These are phyloP conservation scores for Leccinum subgranulosum DNA, from an alignment of 768 basidiomycete species.

Conservation along the genomic window DNA sequence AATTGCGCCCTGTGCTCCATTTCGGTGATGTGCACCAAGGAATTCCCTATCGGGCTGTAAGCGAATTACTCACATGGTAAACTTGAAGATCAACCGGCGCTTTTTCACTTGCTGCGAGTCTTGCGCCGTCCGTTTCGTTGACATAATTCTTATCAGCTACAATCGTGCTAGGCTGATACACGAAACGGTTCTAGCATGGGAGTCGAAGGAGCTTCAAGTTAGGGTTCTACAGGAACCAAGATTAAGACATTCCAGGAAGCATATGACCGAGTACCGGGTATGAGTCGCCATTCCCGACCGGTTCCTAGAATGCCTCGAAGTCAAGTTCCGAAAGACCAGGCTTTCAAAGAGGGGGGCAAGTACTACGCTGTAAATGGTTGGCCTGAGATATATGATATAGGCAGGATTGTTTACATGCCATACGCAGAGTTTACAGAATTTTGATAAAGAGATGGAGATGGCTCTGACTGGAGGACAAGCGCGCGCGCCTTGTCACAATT, in stretches of 20 bases:
- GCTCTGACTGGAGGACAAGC: background rate
- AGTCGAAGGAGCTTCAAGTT: background rate
- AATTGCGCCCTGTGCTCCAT: background rate
- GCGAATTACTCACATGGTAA: background rate
- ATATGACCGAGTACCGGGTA: background rate
- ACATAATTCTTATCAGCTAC: background rate
- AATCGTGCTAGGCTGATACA: background rate
- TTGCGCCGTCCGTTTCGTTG: background rate
- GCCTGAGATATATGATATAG: background rate
- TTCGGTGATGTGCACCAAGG: background rate
- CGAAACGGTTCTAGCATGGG: background rate
- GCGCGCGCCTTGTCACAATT: too few species aligned
- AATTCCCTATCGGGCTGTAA: background rate
- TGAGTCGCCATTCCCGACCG: background rate
- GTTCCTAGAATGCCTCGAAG: background rate
- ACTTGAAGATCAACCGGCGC: background rate
- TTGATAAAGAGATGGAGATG: background rate
- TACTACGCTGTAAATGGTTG: background rate
- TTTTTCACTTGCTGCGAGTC: background rate
- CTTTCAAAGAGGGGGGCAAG: too few species aligned
- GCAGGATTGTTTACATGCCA: background rate
- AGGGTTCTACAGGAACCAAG: background rate
- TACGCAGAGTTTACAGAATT: background rate
- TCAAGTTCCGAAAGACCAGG: background rate
- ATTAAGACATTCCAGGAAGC: background rate